Evolutionary conservation across 1,139 yeast genomes (phyloP).

Genomic region (Kluyveromyces marxianus): DNA sequence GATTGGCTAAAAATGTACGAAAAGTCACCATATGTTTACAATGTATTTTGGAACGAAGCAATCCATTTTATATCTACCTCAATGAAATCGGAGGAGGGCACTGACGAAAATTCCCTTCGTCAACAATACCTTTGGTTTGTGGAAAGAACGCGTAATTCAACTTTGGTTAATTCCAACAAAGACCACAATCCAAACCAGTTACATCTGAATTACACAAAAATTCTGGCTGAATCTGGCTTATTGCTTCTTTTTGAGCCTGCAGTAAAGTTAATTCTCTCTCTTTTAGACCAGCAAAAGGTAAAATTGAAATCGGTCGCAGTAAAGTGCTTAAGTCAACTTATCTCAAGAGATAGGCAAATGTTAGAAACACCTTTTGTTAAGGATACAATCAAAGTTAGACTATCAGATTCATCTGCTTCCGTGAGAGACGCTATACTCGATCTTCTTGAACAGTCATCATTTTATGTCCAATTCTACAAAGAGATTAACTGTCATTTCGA

Average conservation of each 20-base stretch:
- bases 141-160: no score
- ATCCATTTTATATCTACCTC: not conserved
- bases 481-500: conserved; percentile 36
- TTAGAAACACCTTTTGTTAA: conserved; percentile 45
- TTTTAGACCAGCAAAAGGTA: conserved; percentile 36
- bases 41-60: not conserved
- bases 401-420: conserved; percentile 57
- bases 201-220: not conserved
- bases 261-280: conserved; percentile 39
- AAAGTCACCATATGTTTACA: not conserved
- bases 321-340: conserved; percentile 44
- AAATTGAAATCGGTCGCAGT: conserved; percentile 62
- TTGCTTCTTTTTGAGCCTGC: conserved; percentile 45
- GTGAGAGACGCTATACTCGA: conserved; percentile 75
- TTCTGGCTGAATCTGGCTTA: conserved; percentile 22
- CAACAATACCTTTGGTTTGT: no score
- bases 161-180: no score
- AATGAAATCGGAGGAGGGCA: no score
- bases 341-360: conserved; percentile 46
- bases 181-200: not conserved
- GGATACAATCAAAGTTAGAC: conserved; percentile 42
- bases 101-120: no score
- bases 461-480: conserved; percentile 46
- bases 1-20: not conserved
- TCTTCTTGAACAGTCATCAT: conserved; percentile 39